These are phyloP conservation scores for Neocucurbitaria cava DNA, from an alignment of 2,329 filamentous ascomycete genomes.

Conservation along the genomic window DNA sequence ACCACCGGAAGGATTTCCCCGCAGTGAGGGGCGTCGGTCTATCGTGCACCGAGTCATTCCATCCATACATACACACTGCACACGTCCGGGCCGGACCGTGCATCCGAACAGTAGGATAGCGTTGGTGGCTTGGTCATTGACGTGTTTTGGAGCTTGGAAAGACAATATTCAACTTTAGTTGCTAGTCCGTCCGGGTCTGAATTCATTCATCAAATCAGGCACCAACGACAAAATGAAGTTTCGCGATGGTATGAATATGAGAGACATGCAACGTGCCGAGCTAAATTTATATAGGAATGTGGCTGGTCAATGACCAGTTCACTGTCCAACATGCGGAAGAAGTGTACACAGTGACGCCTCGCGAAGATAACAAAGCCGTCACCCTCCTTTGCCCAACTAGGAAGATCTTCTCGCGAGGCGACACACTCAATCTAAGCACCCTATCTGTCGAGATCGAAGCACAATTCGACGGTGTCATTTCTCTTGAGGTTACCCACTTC, in stretches of 20 bases:
- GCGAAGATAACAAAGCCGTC: slow-evolving; percentile 55
- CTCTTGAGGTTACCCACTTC: slow-evolving; percentile 66
- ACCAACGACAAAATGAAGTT: slow-evolving; percentile 61
- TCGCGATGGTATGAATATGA: slow-evolving; percentile 58
- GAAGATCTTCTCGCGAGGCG: slow-evolving; percentile 62
- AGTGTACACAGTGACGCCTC: slow-evolving; percentile 61
- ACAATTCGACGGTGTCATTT: slow-evolving; percentile 65
- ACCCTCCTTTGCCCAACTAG: slow-evolving; percentile 65
- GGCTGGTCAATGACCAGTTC: slow-evolving; percentile 68
- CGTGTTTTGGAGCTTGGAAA: not conserved
- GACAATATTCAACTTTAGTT: not conserved
- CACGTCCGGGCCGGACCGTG: slow-evolving; percentile 25
- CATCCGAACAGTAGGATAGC: slow-evolving; percentile 16
- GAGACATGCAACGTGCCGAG: not conserved
- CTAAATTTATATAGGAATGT: slow-evolving; percentile 59
- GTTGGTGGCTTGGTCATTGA: not conserved
- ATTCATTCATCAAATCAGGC: not conserved
- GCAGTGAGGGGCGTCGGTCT: slow-evolving; percentile 21
- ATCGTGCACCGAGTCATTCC: slow-evolving; percentile 28
- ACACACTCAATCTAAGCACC: slow-evolving; percentile 64
- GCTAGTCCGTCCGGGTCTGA: not conserved
- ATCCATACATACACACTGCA: slow-evolving; percentile 29
- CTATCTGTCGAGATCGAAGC: slow-evolving; percentile 65
- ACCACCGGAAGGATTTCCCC: slow-evolving; percentile 10
- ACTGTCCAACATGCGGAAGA: slow-evolving; percentile 71